Percentiles rank a stretch among this genome's conserved stretches.
phyloP scores from a whole-genome alignment of 2,329 filamentous ascomycete genomes.

The Exophiala oligosperma region DNA sequence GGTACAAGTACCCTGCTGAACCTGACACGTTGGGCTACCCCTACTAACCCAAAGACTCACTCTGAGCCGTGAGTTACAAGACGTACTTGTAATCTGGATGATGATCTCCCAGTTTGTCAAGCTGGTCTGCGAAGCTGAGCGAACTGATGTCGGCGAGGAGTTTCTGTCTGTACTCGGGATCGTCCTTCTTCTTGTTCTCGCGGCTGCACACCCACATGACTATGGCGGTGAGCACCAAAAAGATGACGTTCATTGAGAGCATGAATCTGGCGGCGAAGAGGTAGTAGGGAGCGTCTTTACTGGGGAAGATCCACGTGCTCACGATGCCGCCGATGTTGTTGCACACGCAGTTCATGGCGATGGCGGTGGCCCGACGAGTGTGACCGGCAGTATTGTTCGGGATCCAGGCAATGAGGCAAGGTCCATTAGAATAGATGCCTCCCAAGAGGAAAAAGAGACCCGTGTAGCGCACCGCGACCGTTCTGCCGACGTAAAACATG shows the following conservation, averaged over 20 bases:
- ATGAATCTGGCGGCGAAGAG: slow-evolving; percentile 28
- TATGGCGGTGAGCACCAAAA: not conserved
- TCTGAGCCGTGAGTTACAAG: not conserved
- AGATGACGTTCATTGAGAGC: not conserved
- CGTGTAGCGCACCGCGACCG: slow-evolving; percentile 35
- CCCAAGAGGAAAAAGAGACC: slow-evolving; percentile 38
- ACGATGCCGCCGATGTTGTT: slow-evolving; percentile 54
- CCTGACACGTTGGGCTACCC: no score
- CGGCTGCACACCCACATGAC: not conserved
- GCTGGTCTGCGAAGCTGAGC: slow-evolving; percentile 36
- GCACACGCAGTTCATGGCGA: slow-evolving; percentile 29
- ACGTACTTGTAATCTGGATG: slow-evolving; percentile 45
- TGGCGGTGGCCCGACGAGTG: slow-evolving; percentile 34
- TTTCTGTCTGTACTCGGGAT: slow-evolving; percentile 3
- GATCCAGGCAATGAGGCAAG: slow-evolving; percentile 47
- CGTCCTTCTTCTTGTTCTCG: slow-evolving; percentile 1
- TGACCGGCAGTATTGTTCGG: slow-evolving; percentile 28
- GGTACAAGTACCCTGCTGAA: no score
- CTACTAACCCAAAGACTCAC: no score
- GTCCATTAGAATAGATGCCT: slow-evolving; percentile 30
- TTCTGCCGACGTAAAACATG: slow-evolving; percentile 35
- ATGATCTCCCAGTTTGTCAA: slow-evolving; percentile 19
- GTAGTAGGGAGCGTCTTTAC: slow-evolving; percentile 55
- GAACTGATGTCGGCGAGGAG: not conserved
- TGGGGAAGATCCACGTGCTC: slow-evolving; percentile 49